Percentiles rank a stretch among this genome's conserved stretches.
phyloP scores from a whole-genome alignment of 2,329 filamentous ascomycete genomes.

The Xenoacremonium recifei region DNA sequence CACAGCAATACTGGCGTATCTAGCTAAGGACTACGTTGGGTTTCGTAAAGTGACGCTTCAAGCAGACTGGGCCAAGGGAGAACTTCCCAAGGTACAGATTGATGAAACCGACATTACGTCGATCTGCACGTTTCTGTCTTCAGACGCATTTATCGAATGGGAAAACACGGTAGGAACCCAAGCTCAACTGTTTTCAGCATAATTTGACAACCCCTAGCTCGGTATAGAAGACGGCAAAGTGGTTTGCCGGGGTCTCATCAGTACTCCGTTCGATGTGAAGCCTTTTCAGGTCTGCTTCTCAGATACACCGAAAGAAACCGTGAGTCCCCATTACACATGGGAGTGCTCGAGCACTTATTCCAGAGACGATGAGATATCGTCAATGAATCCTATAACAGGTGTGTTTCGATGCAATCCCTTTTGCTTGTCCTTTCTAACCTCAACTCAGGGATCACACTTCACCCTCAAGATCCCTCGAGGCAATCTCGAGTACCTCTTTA shows the following conservation, averaged over 20 bases:
- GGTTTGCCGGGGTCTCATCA: conserved; percentile 53
- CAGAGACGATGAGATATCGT: conserved; percentile 27
- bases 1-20: conserved; percentile 48
- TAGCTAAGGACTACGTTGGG: conserved; percentile 51
- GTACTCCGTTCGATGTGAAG: conserved; percentile 48
- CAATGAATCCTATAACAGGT: conserved; percentile 31
- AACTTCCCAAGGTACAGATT: conserved; percentile 37
- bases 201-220: too few species aligned
- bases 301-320: conserved; percentile 18
- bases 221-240: conserved; percentile 37
- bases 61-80: conserved; percentile 31
- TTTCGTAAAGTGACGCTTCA: conserved; percentile 50
- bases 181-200: too few species aligned
- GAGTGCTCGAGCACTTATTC: conserved; percentile 49
- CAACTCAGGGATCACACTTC: conserved; percentile 45
- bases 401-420: not conserved
- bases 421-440: not conserved
- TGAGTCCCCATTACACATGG: conserved; percentile 36
- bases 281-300: conserved; percentile 50
- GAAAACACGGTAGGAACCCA: conserved; percentile 47
- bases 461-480: conserved; percentile 24
- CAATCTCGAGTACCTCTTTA: conserved; percentile 42
- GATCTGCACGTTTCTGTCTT: conserved; percentile 48
- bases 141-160: conserved; percentile 56
- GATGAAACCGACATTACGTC: conserved; percentile 42